A percentile compares a stretch with the other conserved stretches of the same genome.
Evolutionary conservation across 441 rosid genomes (phyloP).

Genomic region (Hura crepitans): DNA sequence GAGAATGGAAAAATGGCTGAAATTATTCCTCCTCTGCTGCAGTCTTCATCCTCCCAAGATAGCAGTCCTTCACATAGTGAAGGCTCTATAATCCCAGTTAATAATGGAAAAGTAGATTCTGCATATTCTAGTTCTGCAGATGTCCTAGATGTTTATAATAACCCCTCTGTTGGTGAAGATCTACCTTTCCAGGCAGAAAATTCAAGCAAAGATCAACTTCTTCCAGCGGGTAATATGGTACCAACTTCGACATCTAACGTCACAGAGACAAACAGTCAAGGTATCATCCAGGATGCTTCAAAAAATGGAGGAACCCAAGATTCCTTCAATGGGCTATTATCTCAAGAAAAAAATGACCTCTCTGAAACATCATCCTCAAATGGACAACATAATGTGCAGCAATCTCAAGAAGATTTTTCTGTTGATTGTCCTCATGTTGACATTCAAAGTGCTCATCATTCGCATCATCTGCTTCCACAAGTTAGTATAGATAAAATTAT

Average conservation of each 20-base stretch:
- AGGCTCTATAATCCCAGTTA: constrained; percentile 17
- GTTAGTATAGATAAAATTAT: constrained; percentile 31
- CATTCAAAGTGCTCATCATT: constrained; percentile 21
- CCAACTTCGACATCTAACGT: constrained; percentile 29
- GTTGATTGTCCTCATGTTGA: constrained; percentile 24
- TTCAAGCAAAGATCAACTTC: constrained; percentile 19
- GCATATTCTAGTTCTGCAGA: constrained; percentile 26
- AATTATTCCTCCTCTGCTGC: constrained; percentile 35
- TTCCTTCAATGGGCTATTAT: background rate
- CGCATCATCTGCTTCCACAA: constrained; percentile 23
- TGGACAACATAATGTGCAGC: constrained; percentile 10
- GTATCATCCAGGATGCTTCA: constrained; percentile 32
- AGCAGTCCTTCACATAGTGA: constrained; percentile 18
- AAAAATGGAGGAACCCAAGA: constrained; percentile 8
- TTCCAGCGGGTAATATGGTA: constrained; percentile 20
- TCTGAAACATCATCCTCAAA: constrained; percentile 5
- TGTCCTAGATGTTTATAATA: constrained; percentile 22
- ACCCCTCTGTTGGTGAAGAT: constrained; percentile 17
- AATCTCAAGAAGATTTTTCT: constrained; percentile 18
- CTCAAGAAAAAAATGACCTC: background rate
- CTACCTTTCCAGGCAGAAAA: constrained; percentile 5
- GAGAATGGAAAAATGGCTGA: constrained; percentile 46
- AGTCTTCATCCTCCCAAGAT: constrained; percentile 23
- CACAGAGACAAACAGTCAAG: constrained; percentile 23
- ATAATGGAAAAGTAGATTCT: constrained; percentile 34